Base-by-base conservation (phyloP, 345 rosid species). In the Ceriops tagal region DNA sequence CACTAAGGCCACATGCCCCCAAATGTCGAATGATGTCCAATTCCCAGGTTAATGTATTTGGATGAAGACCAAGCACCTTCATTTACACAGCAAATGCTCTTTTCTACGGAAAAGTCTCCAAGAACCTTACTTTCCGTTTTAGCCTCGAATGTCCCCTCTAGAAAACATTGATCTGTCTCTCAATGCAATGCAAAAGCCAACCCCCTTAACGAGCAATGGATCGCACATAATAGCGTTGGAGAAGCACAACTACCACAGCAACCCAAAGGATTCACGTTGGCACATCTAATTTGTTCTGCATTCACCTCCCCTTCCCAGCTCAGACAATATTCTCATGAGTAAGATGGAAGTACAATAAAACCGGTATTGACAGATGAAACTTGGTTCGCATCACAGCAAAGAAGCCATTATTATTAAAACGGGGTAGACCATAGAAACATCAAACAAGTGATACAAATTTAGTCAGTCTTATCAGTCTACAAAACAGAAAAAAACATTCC, bases 111-210 rank as follows among this genome's bases (percentile, higher is more conserved):
- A 31, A 60, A 58, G 18, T 39, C 47, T 28, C 62, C 51, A 58
- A 24, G 34, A 59, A 47, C 28, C 63, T 21, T 31, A 47, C 68
- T 61, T 53, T 46, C 30, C 10, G 16, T 34, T 68, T 1, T 32
- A 21, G 59, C 51, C 26, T 47, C 34, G 35, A 15, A n/a, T 51
- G 13, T 46, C 53, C 51, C 24, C 34, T 20, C 18, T 22, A 65
- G 39, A 27, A 37, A 72, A 65, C 65, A 30, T 24, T 65, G 70
- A 70, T 43, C 52, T 65, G 75, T 72, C 30, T 37, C 65, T 64
- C 39, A 49, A 32, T 65, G 61, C 8, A 46, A 65, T 56, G 51
- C 61, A 46, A 9, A 58, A 19, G 65, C 65, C 70, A 32, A 59
- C 60, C 32, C 32, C 51, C 5, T 57, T 31, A 22, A n/a, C 30